These are phyloP conservation scores for Plasmodium gallinaceum DNA, from an alignment of 169 alveolate genomes.

Conservation along the genomic window DNA sequence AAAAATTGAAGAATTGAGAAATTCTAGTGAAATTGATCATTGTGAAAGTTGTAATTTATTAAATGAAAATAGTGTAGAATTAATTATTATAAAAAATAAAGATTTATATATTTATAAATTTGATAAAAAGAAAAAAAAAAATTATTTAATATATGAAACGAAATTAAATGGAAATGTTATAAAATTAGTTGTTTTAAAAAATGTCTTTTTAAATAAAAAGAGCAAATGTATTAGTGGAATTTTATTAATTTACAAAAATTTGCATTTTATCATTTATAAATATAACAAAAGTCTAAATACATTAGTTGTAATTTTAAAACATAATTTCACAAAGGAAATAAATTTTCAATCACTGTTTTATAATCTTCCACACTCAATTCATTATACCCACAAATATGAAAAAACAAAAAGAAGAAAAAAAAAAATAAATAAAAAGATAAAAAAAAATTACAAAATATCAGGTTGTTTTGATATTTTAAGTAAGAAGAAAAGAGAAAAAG, in stretches of 20 bases:
- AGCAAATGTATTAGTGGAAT: constrained; percentile 26
- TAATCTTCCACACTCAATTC: constrained; percentile 4
- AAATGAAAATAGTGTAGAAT: constrained; percentile 35
- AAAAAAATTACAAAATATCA: not conserved
- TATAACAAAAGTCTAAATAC: constrained; percentile 15
- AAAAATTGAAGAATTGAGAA: constrained; percentile 17
- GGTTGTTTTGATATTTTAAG: not conserved
- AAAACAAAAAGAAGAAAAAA: not conserved
- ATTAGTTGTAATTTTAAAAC: constrained; percentile 32
- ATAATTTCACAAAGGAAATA: constrained; percentile 13
- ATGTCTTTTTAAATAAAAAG: constrained; percentile 21
- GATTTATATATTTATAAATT: constrained; percentile 34
- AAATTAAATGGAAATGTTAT: constrained; percentile 46
- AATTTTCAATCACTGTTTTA: constrained; percentile 34
- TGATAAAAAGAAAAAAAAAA: constrained; percentile 8
- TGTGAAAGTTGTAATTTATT: constrained; percentile 37
- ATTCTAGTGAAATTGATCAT: constrained; percentile 54
- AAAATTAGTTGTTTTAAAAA: constrained; percentile 21
- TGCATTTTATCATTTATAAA: constrained; percentile 47
- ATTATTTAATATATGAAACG: constrained; percentile 27
- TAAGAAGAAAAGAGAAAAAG: not conserved
- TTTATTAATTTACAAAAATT: constrained; percentile 29
- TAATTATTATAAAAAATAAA: constrained; percentile 34
- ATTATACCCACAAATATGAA: constrained; percentile 29
- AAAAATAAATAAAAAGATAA: not conserved